Base-by-base conservation (phyloP, 129 eudicot species). In the Tagetes erecta region DNA sequence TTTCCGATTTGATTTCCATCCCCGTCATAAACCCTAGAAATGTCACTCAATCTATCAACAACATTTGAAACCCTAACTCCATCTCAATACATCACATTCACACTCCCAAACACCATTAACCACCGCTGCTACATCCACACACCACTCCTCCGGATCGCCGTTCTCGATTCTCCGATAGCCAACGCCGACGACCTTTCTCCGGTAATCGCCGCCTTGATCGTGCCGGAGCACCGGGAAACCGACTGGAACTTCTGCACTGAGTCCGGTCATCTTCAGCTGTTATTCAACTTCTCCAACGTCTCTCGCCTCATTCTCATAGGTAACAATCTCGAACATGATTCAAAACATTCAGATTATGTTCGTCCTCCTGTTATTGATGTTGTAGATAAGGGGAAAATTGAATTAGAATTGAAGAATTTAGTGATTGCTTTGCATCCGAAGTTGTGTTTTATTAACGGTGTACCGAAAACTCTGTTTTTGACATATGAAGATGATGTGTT, bases 191-290 rank as follows among this genome's bases (percentile, higher is more conserved):
- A 53, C 20, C 30, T 8, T 58, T 59, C 62, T 62, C 86, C 80
- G n/a, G 68, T 20, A 10, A 13, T 83, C 77, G 98, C 92, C 45
- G 95, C 98, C 81, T 83, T 95, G 84, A 51, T 86, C 33, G 97
- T 95, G 40, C 99, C 99, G 3, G 62, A 41, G 7, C 67, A 81
- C 75, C 96, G 94, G 13, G 92, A 91, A 77, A 45, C 84, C 14
- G 97, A 91, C 78, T 95, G 99, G 99, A 85, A 64, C 59, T 95
- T 95, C 85, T 86, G 84, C 64, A 95, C 99, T 0, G 64, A 77
- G 55, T 45, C 80, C 62, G 99, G 99, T 40, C 99, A 88, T 57
- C 87, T 85, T 64, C 97, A 91, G 74, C 94, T 88, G 74, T 80
- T 94, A 37, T 79, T 63, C 79, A 60, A 38, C 57, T 52, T 64